These are phyloP conservation scores for Hygrocybe punicea DNA, from an alignment of 768 basidiomycete genomes.

Conservation along the genomic window DNA sequence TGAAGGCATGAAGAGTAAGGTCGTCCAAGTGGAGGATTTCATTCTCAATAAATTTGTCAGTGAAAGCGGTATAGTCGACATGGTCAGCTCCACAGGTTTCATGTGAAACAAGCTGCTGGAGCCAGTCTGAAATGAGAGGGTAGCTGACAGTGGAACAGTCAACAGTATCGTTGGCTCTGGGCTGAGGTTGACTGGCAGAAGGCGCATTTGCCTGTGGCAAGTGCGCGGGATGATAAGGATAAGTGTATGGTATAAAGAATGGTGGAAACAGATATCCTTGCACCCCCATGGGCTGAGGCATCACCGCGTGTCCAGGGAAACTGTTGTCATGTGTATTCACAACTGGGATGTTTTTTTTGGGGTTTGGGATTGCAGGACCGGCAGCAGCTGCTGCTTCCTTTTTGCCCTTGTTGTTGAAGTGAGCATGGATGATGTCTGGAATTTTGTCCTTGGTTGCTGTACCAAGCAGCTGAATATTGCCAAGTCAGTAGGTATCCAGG, in stretches of 20 bases:
- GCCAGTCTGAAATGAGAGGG: not conserved
- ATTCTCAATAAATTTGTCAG: too few relatives aligned
- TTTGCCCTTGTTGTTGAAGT: not conserved
- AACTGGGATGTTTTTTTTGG: not conserved
- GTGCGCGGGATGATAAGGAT: not conserved
- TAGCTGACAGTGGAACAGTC: not conserved
- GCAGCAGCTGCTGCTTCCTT: not conserved
- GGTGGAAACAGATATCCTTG: not conserved
- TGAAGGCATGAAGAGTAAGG: too few relatives aligned
- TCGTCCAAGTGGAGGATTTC: too few relatives aligned
- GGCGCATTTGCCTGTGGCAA: not conserved
- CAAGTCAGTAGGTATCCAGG: not conserved
- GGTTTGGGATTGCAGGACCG: not conserved
- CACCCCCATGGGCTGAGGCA: not conserved
- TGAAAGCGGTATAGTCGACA: too few relatives aligned
- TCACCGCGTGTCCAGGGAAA: not conserved
- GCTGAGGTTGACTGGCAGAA: not conserved
- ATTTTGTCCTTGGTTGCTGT: not conserved
- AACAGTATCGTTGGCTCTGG: not conserved
- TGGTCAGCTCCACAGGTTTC: too few relatives aligned
- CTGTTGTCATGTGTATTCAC: not conserved
- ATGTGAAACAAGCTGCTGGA: not conserved
- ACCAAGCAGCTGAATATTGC: not conserved
- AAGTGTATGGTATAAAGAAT: not conserved
- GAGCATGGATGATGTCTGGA: not conserved